These are phyloP conservation scores for Candida oleophila DNA, from an alignment of 805 yeast species.

Conservation along the genomic window DNA sequence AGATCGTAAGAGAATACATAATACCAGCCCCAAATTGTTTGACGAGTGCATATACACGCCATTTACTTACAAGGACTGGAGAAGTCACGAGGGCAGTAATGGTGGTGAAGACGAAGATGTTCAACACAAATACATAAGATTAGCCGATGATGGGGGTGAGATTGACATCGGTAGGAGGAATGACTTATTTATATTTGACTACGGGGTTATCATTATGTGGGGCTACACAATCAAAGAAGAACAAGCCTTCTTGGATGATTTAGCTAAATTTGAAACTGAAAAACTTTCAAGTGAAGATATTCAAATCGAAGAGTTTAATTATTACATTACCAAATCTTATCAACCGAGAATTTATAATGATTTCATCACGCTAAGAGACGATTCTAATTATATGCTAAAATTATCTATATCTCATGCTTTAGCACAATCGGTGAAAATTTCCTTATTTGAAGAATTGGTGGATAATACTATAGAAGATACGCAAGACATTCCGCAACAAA, in stretches of 20 bases:
- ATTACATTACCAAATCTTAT: slow-evolving; percentile 88
- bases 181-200: slow-evolving; percentile 87
- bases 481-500: slow-evolving; percentile 94
- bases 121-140: slow-evolving; percentile 48
- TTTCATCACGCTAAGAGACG: slow-evolving; percentile 89
- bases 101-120: slow-evolving; percentile 15
- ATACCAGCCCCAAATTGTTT: slow-evolving; percentile 81
- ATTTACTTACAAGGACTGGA: slow-evolving; percentile 78
- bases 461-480: slow-evolving; percentile 97
- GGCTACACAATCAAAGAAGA: slow-evolving; percentile 89
- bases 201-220: slow-evolving; percentile 98
- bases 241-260: slow-evolving; percentile 70
- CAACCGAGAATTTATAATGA: slow-evolving; percentile 96
- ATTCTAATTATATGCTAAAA: slow-evolving; percentile 85
- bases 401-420: slow-evolving; percentile 93
- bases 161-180: slow-evolving; percentile 80
- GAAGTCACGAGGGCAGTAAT: slow-evolving; percentile 39
- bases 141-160: slow-evolving; percentile 95
- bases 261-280: slow-evolving; percentile 90
- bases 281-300: slow-evolving; percentile 89
- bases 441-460: slow-evolving; percentile 91
- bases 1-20: slow-evolving; percentile 69
- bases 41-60: slow-evolving; percentile 96
- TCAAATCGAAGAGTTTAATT: slow-evolving; percentile 92
- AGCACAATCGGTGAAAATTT: slow-evolving; percentile 93